Conservation (phyloP, 306 rosid genomes). For the Rubus idaeus region DNA sequence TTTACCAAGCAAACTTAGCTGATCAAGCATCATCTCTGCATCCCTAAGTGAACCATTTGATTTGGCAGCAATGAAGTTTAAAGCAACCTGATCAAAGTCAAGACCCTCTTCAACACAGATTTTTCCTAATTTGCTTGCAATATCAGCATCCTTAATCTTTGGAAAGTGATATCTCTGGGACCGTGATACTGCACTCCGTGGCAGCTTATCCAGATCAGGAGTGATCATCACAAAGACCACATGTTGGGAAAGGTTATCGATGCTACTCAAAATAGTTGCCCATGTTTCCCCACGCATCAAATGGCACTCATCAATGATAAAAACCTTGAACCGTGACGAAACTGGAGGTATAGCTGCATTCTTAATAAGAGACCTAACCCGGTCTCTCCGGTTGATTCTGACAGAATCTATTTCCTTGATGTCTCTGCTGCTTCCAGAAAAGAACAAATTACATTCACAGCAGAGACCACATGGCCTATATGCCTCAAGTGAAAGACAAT, state of each 20-base stretch:
- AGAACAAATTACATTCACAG: constrained; percentile 58
- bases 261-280: constrained; percentile 58
- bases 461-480: constrained; percentile 76
- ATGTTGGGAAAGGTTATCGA: constrained; percentile 57
- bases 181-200: constrained; percentile 62
- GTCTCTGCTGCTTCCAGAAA: constrained; percentile 74
- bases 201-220: constrained; percentile 68
- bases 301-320: constrained; percentile 86
- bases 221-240: constrained; percentile 78
- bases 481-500: constrained; percentile 59
- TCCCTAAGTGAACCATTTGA: constrained; percentile 84
- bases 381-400: constrained; percentile 59
- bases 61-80: constrained; percentile 66
- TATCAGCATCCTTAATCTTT: constrained; percentile 63
- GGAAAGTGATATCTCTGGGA: constrained; percentile 76
- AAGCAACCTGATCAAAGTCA: constrained; percentile 65
- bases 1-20: constrained; percentile 78
- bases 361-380: constrained; percentile 63
- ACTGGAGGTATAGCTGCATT: constrained; percentile 55
- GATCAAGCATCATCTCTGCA: constrained; percentile 94
- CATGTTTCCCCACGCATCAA: constrained; percentile 61
- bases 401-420: constrained; percentile 73
- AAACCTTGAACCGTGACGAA: constrained; percentile 71
- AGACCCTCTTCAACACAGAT: constrained; percentile 67
- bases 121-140: constrained; percentile 50